Base-by-base conservation (phyloP, 345 rosid species). In the Aethionema arabicum region DNA sequence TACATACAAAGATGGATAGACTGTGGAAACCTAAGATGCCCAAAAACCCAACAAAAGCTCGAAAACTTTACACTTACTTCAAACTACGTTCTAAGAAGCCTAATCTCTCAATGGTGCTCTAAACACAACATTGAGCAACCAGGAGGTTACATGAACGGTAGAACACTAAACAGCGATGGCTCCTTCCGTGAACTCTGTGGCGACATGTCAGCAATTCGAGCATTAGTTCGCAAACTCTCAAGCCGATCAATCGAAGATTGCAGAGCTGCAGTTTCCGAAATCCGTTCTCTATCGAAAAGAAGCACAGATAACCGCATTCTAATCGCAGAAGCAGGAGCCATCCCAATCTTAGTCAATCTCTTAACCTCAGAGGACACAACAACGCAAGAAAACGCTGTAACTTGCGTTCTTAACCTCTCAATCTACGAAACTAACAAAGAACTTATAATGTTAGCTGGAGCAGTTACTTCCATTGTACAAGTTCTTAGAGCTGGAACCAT, bases 1-100 rank as follows among this genome's bases (percentile, higher is more conserved):
- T 87, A 82, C 77, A 85, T 93, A 32, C 95, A 90, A 65, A 85
- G 96, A 62, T 93, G 99, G 97, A 87, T 90, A 44, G 90, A 85
- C 75, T 74, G 84, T 16, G 92, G 96, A 61, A 87, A 90, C 47
- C 41, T 60, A 33, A 84, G 85, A 27, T 93, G 99, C 50, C 99
- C 99, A 0, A 93, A 90, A 80, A 87, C 99, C 7, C 91, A 81
- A 72, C 99, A 85, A 80, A 83, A 83, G 74, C 99, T 90, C 49
- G 74, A 79, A 56, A 80, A 87, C 67, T 74, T 79, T 16, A 80
- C 86, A 15, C 84, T 93, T 33, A 93, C 99, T 12, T 88, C 90
- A 35, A 79, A 93, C 68, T 90, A 85, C 61, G 99, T 83, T 53
- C 65, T 93, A 59, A 85, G 96, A 77, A 87, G 86, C 74, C 75